Evolutionary conservation across 768 basidiomycete genomes (phyloP).

Genomic region (Termitomyces sp.): DNA sequence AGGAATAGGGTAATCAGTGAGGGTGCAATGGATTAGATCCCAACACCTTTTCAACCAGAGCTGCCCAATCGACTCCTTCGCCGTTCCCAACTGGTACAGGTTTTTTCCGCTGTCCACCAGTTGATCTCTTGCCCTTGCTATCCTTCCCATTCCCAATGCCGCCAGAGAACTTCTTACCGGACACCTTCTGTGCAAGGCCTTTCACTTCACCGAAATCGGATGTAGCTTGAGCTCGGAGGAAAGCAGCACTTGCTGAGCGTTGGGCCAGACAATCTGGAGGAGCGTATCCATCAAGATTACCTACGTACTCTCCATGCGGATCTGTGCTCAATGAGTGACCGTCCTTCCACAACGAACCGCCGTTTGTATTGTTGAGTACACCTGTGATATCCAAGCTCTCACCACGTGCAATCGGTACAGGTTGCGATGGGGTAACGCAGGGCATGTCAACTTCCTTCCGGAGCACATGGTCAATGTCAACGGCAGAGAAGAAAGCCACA

Average conservation of each 20-base stretch:
- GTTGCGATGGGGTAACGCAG: conserved; percentile 92
- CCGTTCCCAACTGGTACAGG: conserved; percentile 27
- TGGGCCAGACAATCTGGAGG: conserved; percentile 59
- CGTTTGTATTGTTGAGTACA: conserved; percentile 61
- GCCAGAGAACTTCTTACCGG: conserved; percentile 35
- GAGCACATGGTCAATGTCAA: conserved; percentile 86
- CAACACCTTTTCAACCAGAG: conserved; percentile 29
- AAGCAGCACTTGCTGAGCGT: conserved; percentile 56
- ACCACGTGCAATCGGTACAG: conserved; percentile 76
- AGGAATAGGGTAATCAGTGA: neutral
- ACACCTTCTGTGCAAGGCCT: conserved; percentile 51
- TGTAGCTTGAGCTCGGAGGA: conserved; percentile 74
- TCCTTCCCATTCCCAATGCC: conserved; percentile 20
- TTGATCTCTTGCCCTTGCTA: conserved; percentile 14
- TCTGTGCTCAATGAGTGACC: conserved; percentile 47
- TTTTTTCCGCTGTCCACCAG: neutral
- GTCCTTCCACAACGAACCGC: conserved; percentile 60
- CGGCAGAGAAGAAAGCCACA: conserved; percentile 95
- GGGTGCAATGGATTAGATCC: conserved; percentile 6
- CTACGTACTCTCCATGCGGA: conserved; percentile 16
- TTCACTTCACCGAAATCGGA: conserved; percentile 66
- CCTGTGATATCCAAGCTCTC: conserved; percentile 72
- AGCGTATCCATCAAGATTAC: conserved; percentile 43
- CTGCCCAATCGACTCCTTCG: conserved; percentile 38
- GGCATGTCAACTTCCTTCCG: conserved; percentile 97